A percentile compares a stretch with the other conserved stretches of the same genome.
phyloP scores from a whole-genome alignment of 2,329 filamentous ascomycete species.

The Pezizomycotina sp. region DNA sequence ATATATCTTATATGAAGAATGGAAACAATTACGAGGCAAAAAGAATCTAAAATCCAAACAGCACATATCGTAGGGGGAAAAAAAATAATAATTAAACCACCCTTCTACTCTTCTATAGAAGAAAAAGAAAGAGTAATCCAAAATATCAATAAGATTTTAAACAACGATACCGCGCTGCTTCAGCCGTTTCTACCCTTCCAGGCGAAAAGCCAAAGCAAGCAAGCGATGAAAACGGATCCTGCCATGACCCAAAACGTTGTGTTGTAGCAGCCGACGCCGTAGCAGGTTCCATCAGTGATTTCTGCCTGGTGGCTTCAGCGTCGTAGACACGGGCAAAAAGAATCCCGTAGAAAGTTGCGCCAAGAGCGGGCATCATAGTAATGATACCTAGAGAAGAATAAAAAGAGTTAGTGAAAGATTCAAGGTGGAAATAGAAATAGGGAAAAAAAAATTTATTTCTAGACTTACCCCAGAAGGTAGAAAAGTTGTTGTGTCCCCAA shows the following conservation, averaged over 20 bases:
- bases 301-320: slow-evolving; percentile 39
- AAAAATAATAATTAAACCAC: neutral
- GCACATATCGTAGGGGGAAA: neutral
- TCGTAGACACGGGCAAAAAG: slow-evolving; percentile 76
- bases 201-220: slow-evolving; percentile 28
- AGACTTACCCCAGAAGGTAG: slow-evolving; percentile 95
- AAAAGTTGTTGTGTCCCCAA: slow-evolving; percentile 97
- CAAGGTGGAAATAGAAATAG: too few species aligned
- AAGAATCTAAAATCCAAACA: neutral
- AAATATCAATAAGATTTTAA: slow-evolving; percentile 6
- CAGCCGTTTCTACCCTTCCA: slow-evolving; percentile 27
- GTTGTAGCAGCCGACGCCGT: slow-evolving; percentile 67
- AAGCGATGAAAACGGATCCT: slow-evolving; percentile 33
- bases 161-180: slow-evolving; percentile 22
- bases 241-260: slow-evolving; percentile 75
- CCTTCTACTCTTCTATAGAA: neutral
- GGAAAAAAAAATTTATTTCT: too few species aligned
- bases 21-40: slow-evolving; percentile 1
- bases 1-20: neutral
- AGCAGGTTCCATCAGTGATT: slow-evolving; percentile 46
- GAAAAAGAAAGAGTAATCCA: neutral
- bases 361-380: slow-evolving; percentile 74
- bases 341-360: slow-evolving; percentile 76
- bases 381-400: too few species aligned
- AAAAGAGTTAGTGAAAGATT: too few species aligned